These are phyloP conservation scores for Botrytis galanthina DNA, from an alignment of 2,329 filamentous ascomycete species.

Conservation along the genomic window DNA sequence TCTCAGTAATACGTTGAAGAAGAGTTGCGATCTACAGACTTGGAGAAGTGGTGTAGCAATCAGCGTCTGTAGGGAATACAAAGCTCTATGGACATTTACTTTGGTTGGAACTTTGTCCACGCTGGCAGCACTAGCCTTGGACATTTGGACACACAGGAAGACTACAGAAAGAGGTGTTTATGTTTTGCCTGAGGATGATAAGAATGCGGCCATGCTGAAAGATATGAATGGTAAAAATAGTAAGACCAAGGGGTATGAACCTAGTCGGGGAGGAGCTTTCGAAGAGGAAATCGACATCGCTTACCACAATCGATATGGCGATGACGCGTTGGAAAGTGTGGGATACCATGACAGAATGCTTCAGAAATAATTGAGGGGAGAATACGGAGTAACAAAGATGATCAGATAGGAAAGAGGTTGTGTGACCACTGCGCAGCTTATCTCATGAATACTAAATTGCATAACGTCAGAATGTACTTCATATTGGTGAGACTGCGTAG, in stretches of 20 bases:
- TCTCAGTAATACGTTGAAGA: constrained; percentile 33
- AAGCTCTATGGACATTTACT: constrained; percentile 35
- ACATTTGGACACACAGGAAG: constrained; percentile 31
- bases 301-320: constrained; percentile 34
- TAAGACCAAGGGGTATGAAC: constrained; percentile 27
- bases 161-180: constrained; percentile 28
- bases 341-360: constrained; percentile 11
- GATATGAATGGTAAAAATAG: constrained; percentile 26
- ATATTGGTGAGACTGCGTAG: background rate
- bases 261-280: constrained; percentile 6
- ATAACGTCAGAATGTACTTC: background rate
- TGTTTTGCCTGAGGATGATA: constrained; percentile 33
- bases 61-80: constrained; percentile 36
- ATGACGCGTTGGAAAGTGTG: constrained; percentile 12
- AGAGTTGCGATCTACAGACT: constrained; percentile 27
- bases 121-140: constrained; percentile 30
- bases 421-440: background rate
- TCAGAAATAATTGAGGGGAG: background rate
- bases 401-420: background rate
- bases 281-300: constrained; percentile 30
- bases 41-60: constrained; percentile 31
- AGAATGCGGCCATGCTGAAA: constrained; percentile 24
- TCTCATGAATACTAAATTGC: background rate
- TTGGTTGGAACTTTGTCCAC: constrained; percentile 33
- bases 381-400: background rate